phyloP scores from a whole-genome alignment of 306 rosid species.

The Cicer chorassanicum region DNA sequence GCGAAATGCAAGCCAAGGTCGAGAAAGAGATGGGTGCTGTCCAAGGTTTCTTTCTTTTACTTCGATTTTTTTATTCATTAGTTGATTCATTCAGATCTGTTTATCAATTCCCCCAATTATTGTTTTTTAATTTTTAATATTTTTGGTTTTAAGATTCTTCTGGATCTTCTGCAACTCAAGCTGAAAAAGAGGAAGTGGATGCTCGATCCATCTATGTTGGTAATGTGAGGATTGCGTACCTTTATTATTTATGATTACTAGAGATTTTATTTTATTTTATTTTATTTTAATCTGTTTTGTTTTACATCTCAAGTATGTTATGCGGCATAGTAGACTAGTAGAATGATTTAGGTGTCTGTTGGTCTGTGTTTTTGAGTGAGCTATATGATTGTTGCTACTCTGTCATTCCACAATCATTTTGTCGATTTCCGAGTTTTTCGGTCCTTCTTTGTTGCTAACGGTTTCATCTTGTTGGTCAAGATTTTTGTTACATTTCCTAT shows the following conservation, averaged over 20 bases:
- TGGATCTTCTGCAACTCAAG: slow-evolving; percentile 77
- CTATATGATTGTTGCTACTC: neutral
- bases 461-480: neutral
- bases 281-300: neutral
- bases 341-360: slow-evolving; percentile 22
- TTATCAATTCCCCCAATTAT: neutral
- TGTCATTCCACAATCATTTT: neutral
- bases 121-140: neutral
- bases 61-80: neutral
- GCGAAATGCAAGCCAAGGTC: slow-evolving; percentile 99
- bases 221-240: slow-evolving; percentile 73
- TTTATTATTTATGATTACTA: slow-evolving; percentile 18
- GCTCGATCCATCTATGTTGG: slow-evolving; percentile 96
- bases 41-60: slow-evolving; percentile 54
- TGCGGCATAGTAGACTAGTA: neutral
- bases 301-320: slow-evolving; percentile 22
- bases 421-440: slow-evolving; percentile 23
- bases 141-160: slow-evolving; percentile 67
- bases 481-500: neutral
- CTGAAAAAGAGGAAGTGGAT: slow-evolving; percentile 99
- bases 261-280: slow-evolving; percentile 6
- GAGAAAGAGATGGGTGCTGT: slow-evolving; percentile 99
- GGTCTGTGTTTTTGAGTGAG: slow-evolving; percentile 5
- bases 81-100: slow-evolving; percentile 38
- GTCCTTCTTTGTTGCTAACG: neutral